A percentile compares a stretch with the other conserved stretches of the same genome.
Conservation (phyloP, 139 green algal genomes). For the Raphidocelis subcapitata region DNA sequence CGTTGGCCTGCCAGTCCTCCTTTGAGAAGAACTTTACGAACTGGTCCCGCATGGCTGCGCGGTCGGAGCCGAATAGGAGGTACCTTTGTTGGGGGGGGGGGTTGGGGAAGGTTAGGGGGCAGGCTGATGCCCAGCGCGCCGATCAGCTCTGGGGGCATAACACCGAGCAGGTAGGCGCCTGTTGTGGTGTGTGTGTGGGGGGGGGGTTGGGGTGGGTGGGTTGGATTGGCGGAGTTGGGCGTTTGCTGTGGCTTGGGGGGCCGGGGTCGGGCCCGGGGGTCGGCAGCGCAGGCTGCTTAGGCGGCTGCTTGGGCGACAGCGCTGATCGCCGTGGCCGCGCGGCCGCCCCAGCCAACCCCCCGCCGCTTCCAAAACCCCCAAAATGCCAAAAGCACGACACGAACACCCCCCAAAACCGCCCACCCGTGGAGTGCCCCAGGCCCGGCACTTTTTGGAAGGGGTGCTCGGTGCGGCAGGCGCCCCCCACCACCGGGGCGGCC, state of each 20-base stretch:
- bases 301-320: too few relatives aligned
- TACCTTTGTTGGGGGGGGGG: constrained; percentile 1
- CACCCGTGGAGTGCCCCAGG: constrained; percentile 51
- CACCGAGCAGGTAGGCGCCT: constrained; percentile 65
- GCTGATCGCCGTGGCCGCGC: too few relatives aligned
- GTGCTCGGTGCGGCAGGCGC: constrained; percentile 60
- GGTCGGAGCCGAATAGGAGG: constrained; percentile 32
- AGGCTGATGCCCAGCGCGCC: constrained; percentile 37
- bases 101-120: constrained; percentile 17
- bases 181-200: not conserved
- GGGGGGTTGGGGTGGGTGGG: not conserved
- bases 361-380: too few relatives aligned
- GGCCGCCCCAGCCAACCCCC: too few relatives aligned
- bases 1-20: constrained; percentile 57
- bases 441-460: constrained; percentile 56
- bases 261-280: not conserved
- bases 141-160: constrained; percentile 64
- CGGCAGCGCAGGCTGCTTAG: not conserved
- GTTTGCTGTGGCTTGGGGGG: not conserved
- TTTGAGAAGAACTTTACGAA: constrained; percentile 57
- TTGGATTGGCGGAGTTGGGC: not conserved
- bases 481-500: constrained; percentile 44
- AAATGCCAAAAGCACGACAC: not conserved
- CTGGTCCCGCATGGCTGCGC: constrained; percentile 25
- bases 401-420: not conserved